A percentile compares a stretch with the other conserved stretches of the same genome.
Evolutionary conservation across 441 rosid species (phyloP).

Genomic region (Populus hybrid): DNA sequence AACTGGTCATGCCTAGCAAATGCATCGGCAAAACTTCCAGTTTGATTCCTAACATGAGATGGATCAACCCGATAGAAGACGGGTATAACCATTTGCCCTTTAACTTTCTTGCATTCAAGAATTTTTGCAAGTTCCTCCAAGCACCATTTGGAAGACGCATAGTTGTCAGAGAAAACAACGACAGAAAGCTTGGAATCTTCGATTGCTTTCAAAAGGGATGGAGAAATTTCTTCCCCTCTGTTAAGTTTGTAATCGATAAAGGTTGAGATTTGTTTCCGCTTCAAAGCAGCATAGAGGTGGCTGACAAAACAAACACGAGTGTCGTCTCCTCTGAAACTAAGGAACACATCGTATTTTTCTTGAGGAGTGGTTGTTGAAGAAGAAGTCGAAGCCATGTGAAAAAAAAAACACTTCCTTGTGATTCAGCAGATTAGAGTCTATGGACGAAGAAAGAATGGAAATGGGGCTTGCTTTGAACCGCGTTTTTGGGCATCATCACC

Average conservation of each 20-base stretch:
- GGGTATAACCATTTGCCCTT: conserved; percentile 3
- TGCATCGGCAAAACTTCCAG: background rate
- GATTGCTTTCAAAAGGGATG: background rate
- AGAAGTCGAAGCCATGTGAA: background rate
- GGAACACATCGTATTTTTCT: conserved; percentile 3
- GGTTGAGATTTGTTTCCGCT: background rate
- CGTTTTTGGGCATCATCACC: too few relatives aligned
- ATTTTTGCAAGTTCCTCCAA: conserved; percentile 7
- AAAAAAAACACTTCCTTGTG: background rate
- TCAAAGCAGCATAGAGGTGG: background rate
- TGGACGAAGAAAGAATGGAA: too few relatives aligned
- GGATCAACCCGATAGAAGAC: conserved; percentile 8
- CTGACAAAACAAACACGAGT: background rate
- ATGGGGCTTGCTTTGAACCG: too few relatives aligned
- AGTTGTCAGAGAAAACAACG: background rate
- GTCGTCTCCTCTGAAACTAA: background rate
- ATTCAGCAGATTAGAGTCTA: too few relatives aligned
- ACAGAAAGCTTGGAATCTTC: background rate
- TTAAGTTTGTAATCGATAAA: background rate
- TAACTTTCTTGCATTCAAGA: conserved; percentile 5
- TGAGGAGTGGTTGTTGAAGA: background rate
- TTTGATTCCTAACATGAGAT: conserved; percentile 2
- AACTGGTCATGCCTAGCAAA: background rate
- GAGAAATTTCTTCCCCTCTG: background rate
- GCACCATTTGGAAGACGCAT: background rate